phyloP scores from a whole-genome alignment of 495 filamentous ascomycete genomes.

The Trichoderma asperelloides region DNA sequence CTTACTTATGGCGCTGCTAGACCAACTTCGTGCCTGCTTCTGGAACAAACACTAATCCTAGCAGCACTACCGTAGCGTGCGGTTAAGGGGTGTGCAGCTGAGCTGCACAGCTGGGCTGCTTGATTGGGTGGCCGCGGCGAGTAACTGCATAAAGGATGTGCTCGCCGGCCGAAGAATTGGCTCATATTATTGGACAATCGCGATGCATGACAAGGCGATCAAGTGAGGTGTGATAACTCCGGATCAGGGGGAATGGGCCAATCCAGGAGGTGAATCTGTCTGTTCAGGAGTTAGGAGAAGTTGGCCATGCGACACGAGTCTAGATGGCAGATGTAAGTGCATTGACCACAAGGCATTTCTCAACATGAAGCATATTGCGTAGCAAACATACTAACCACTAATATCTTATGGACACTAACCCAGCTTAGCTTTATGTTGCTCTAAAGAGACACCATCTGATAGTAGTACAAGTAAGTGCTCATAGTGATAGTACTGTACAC shows the following conservation, averaged over 20 bases:
- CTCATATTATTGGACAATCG: background rate
- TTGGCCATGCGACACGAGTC: background rate
- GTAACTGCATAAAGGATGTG: background rate
- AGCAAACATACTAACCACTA: background rate
- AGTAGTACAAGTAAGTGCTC: no score
- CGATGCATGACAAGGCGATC: background rate
- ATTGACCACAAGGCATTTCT: background rate
- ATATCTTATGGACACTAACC: no score
- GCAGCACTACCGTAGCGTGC: no score
- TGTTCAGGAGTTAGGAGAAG: background rate
- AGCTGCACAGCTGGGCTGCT: background rate
- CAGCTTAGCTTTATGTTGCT: no score
- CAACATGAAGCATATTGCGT: background rate
- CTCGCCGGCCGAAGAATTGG: background rate
- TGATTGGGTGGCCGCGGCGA: background rate
- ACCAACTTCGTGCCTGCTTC: no score
- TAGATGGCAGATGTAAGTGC: background rate
- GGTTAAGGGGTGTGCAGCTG: background rate
- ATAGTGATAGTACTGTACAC: no score
- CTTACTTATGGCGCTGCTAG: no score
- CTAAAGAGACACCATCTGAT: no score
- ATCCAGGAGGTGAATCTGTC: background rate
- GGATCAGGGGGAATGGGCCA: background rate
- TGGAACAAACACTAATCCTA: background rate
- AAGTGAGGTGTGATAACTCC: background rate